Evolutionary conservation across 352 stramenopile species (phyloP).

Genomic region (Phytophthora meadii): DNA sequence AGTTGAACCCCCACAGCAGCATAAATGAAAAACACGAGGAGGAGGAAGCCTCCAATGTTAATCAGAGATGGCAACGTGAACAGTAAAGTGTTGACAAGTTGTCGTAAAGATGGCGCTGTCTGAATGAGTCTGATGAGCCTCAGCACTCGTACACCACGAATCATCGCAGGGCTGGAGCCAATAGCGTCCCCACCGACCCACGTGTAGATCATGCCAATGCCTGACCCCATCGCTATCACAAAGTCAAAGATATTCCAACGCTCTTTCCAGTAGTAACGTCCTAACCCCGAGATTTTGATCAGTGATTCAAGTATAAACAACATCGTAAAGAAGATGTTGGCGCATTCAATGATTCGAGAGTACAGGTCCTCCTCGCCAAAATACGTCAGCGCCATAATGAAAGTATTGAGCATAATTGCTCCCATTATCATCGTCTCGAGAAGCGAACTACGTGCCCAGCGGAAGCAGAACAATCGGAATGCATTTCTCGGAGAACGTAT

Average conservation of each 20-base stretch:
- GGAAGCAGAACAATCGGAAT: conserved; percentile 42
- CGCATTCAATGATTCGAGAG: conserved; percentile 52
- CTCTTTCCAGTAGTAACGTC: conserved; percentile 81
- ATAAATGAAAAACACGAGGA: conserved; percentile 94
- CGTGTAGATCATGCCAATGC: conserved; percentile 59
- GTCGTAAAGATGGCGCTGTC: conserved; percentile 72
- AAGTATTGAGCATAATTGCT: conserved; percentile 90
- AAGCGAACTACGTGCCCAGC: conserved; percentile 48
- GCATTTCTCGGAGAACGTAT: conserved; percentile 53
- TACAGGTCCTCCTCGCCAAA: conserved; percentile 87
- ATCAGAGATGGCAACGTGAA: conserved; percentile 87
- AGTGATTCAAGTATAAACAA: conserved; percentile 86
- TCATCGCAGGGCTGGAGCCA: conserved; percentile 59
- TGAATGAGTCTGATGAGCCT: conserved; percentile 79
- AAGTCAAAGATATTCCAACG: conserved; percentile 92
- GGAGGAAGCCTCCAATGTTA: conserved; percentile 90
- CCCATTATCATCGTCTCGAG: conserved; percentile 84
- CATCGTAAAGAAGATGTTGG: conserved; percentile 84
- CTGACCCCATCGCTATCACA: conserved; percentile 51
- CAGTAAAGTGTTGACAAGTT: conserved; percentile 91
- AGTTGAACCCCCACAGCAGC: conserved; percentile 90
- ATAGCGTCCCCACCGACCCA: conserved; percentile 49
- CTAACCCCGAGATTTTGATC: conserved; percentile 85
- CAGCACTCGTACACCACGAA: conserved; percentile 87
- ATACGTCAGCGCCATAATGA: conserved; percentile 83